Percentiles rank a stretch among this genome's conserved stretches.
These are phyloP conservation scores for Chrysophaeum taylorii DNA, from an alignment of 352 stramenopile species.

Conservation along the genomic window DNA sequence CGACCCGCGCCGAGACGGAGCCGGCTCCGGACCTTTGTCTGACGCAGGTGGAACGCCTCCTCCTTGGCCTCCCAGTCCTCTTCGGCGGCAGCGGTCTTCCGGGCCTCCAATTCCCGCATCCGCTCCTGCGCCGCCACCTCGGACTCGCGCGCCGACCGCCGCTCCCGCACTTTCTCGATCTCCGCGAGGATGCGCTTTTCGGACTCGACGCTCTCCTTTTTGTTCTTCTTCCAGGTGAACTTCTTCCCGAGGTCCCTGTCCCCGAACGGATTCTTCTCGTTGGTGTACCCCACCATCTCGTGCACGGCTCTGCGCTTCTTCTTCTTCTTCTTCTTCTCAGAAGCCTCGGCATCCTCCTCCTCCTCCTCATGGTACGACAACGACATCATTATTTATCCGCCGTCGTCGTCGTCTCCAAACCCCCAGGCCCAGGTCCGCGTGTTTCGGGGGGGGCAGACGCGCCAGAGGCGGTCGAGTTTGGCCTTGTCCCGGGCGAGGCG, in stretches of 20 bases:
- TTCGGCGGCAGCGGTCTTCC: conserved; percentile 87
- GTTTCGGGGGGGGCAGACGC: too few relatives aligned
- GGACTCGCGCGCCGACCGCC: conserved; percentile 46
- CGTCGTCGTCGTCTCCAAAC: too few relatives aligned
- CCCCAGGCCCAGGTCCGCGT: too few relatives aligned
- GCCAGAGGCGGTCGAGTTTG: too few relatives aligned
- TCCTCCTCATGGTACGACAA: too few relatives aligned
- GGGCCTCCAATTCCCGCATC: conserved; percentile 80
- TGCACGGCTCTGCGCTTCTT: too few relatives aligned
- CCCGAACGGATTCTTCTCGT: conserved; percentile 96
- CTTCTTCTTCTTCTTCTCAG: too few relatives aligned
- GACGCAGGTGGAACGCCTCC: conserved; percentile 88
- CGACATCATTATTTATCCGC: too few relatives aligned
- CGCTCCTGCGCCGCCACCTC: conserved; percentile 84
- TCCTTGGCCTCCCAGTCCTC: conserved; percentile 96
- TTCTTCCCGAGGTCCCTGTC: conserved; percentile 89
- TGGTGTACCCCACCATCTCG: conserved; percentile 94
- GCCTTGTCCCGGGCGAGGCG: too few relatives aligned
- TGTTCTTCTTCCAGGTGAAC: conserved; percentile 96
- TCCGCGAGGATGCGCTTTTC: conserved; percentile 75
- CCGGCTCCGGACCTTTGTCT: conserved; percentile 71
- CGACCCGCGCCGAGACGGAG: conserved; percentile 73
- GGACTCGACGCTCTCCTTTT: conserved; percentile 43
- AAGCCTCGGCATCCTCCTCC: too few relatives aligned
- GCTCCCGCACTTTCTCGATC: conserved; percentile 85